Conservation (phyloP, 139 green algal species). For the Marvania coccoides region DNA sequence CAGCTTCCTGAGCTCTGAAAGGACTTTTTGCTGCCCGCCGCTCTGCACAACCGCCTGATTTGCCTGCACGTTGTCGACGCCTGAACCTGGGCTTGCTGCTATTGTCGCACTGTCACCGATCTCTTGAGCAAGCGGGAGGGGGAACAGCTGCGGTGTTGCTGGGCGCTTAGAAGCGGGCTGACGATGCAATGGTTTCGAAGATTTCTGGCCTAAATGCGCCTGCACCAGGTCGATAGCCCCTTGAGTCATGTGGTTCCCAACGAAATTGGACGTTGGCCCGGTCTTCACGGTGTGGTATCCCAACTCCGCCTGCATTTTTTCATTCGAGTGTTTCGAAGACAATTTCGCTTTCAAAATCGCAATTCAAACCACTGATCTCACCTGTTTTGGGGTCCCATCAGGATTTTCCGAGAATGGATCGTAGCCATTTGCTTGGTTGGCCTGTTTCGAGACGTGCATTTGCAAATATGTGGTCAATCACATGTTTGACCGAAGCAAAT, state of each 20-base stretch:
- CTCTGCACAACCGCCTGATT: background rate
- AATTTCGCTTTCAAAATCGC: background rate
- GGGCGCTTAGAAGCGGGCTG: no score
- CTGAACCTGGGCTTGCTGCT: background rate
- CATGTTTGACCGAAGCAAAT: no score
- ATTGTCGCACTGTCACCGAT: background rate
- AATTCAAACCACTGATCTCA: conserved; percentile 5
- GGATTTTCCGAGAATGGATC: conserved; percentile 26
- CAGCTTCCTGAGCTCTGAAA: background rate
- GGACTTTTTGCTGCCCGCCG: background rate
- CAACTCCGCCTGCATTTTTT: conserved; percentile 13
- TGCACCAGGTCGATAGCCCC: conserved; percentile 74
- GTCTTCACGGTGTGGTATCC: conserved; percentile 59
- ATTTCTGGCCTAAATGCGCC: conserved; percentile 11
- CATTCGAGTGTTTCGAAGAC: background rate
- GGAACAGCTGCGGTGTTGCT: background rate
- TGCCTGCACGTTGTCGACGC: background rate
- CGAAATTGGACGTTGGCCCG: conserved; percentile 77
- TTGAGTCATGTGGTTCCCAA: conserved; percentile 78
- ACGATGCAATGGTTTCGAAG: no score
- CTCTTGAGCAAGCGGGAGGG: background rate
- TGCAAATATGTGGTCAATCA: background rate
- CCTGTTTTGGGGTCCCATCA: conserved; percentile 20
- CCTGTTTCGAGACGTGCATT: conserved; percentile 1
- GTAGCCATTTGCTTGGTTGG: conserved; percentile 10